phyloP scores from a whole-genome alignment of 2,329 filamentous ascomycete species.

The Fusarium veterinarium region DNA sequence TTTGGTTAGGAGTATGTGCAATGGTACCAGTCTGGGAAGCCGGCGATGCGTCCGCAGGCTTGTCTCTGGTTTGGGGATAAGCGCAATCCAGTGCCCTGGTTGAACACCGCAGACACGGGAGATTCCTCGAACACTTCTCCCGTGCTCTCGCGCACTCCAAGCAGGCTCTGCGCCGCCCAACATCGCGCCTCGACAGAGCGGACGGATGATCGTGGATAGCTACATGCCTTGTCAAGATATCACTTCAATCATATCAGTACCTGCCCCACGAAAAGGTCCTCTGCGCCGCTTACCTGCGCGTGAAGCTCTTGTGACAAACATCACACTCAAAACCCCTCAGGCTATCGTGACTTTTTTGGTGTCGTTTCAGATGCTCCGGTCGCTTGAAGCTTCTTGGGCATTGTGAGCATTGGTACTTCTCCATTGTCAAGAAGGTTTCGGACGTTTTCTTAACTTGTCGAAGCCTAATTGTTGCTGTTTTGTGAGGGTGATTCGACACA shows the following conservation, averaged over 20 bases:
- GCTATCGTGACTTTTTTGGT: conserved; percentile 29
- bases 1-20: not conserved
- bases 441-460: not conserved
- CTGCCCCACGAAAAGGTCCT: accelerated
- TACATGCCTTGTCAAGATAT: conserved; percentile 6
- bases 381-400: conserved; percentile 35
- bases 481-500: too few species aligned
- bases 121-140: conserved; percentile 27
- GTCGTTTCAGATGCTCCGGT: conserved; percentile 35
- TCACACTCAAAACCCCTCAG: conserved; percentile 23
- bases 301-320: conserved; percentile 31
- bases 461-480: not conserved
- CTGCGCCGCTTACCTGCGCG: conserved; percentile 22
- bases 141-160: conserved; percentile 28
- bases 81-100: conserved; percentile 12
- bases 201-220: conserved; percentile 2
- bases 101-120: conserved; percentile 24
- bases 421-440: not conserved
- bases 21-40: not conserved
- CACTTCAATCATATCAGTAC: not conserved
- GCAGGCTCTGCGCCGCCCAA: conserved; percentile 14
- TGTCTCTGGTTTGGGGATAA: not conserved
- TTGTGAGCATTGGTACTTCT: conserved; percentile 26
- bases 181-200: not conserved
- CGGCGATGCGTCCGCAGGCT: accelerated